A percentile compares a stretch with the other conserved stretches of the same genome.
phyloP scores from a whole-genome alignment of 2,329 filamentous ascomycete genomes.

The Xylariaceae sp. region DNA sequence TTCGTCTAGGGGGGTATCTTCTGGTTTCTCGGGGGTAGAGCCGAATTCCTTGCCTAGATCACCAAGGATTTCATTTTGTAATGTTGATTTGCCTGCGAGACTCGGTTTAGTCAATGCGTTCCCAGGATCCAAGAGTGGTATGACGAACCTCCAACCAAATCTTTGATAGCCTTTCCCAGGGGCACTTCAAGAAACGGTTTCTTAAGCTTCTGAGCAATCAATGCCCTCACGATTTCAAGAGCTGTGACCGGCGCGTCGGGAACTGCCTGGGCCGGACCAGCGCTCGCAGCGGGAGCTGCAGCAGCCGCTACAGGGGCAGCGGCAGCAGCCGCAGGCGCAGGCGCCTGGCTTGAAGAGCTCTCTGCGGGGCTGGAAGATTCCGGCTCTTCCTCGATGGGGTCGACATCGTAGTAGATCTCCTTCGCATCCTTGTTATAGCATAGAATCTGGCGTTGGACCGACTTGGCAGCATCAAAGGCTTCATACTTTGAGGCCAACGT shows the following conservation, averaged over 20 bases:
- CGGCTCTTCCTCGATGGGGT: constrained; percentile 87
- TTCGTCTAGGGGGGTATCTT: constrained; percentile 95
- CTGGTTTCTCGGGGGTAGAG: constrained; percentile 94
- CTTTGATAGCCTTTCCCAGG: constrained; percentile 94
- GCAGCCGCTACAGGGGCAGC: constrained; percentile 36
- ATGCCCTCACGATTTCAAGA: constrained; percentile 78
- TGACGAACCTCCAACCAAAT: constrained; percentile 85
- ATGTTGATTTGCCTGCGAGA: constrained; percentile 80
- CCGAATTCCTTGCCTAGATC: constrained; percentile 98
- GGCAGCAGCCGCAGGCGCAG: constrained; percentile 48
- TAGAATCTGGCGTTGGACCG: constrained; percentile 91
- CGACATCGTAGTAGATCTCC: constrained; percentile 98
- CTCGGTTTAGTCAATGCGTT: not conserved
- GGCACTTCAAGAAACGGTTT: constrained; percentile 86
- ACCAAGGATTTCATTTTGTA: constrained; percentile 97
- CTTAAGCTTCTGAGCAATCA: constrained; percentile 97
- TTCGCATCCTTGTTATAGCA: constrained; percentile 99
- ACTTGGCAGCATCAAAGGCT: constrained; percentile 95
- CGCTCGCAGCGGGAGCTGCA: constrained; percentile 58
- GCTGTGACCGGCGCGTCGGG: constrained; percentile 83
- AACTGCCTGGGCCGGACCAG: constrained; percentile 82
- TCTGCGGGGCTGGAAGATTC: constrained; percentile 51
- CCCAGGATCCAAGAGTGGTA: not conserved
- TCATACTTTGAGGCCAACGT: constrained; percentile 97
- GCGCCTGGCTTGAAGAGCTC: constrained; percentile 35